Conservation (phyloP, 345 rosid species). For the Eucalyptus erythrocorys region DNA sequence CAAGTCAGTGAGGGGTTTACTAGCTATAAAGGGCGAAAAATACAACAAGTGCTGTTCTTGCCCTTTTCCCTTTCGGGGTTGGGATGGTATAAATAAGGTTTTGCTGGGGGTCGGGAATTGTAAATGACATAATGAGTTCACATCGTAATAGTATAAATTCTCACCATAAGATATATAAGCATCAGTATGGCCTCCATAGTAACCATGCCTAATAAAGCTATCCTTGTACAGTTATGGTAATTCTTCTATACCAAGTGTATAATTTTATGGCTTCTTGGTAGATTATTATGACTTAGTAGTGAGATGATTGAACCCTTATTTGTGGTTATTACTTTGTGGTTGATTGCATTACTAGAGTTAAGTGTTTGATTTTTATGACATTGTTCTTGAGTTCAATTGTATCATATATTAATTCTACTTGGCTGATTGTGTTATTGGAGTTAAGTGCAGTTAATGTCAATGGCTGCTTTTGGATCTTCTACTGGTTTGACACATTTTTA, state of each 20-base stretch:
- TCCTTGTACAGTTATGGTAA: neutral
- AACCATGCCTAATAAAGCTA: no score
- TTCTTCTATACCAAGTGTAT: neutral
- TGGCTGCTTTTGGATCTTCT: neutral
- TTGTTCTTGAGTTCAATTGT: no score
- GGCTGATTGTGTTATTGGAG: no score
- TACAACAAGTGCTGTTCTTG: neutral
- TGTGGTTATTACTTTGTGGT: neutral
- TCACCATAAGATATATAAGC: no score
- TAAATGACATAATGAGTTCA: no score
- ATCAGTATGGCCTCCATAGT: no score
- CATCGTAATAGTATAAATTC: no score
- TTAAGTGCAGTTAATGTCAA: no score
- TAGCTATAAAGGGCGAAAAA: neutral
- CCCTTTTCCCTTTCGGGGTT: no score
- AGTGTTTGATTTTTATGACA: no score
- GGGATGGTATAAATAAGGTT: no score
- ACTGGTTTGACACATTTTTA: neutral
- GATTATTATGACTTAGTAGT: neutral
- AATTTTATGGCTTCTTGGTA: neutral
- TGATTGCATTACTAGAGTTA: neutral
- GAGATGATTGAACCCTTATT: neutral
- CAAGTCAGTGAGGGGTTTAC: neutral
- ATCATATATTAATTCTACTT: no score
- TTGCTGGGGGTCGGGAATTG: neutral